phyloP scores from a whole-genome alignment of 2,329 filamentous ascomycete genomes.

The Claviceps lovelessii region DNA sequence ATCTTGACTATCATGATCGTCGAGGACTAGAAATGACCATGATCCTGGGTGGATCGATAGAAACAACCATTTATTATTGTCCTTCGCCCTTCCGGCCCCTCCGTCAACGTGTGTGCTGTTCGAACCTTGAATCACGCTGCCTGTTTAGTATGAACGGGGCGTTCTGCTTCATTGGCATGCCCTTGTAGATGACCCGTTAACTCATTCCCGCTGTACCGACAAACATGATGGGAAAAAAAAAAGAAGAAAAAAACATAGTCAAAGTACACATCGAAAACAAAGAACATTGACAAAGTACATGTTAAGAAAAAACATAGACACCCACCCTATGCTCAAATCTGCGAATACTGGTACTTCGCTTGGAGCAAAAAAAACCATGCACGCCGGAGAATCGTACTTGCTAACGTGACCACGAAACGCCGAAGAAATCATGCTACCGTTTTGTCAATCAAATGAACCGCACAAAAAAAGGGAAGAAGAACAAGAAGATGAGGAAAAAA shows the following conservation, averaged over 20 bases:
- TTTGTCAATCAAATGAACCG: background rate
- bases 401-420: background rate
- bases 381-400: background rate
- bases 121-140: background rate
- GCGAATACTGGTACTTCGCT: no score
- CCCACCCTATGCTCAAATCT: background rate
- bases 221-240: background rate
- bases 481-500: background rate
- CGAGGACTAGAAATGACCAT: background rate
- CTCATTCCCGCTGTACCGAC: background rate
- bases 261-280: background rate
- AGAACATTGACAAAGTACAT: background rate
- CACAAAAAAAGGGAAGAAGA: background rate
- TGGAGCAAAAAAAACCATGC: background rate
- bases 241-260: no score
- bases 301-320: no score
- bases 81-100: background rate
- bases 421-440: background rate
- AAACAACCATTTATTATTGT: background rate
- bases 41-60: background rate
- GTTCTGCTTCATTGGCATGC: background rate
- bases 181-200: background rate
- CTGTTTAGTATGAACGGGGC: background rate
- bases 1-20: no score
- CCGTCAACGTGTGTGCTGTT: background rate